These are phyloP conservation scores for Sporothrix inflata DNA, from an alignment of 2,329 filamentous ascomycete genomes.

Conservation along the genomic window DNA sequence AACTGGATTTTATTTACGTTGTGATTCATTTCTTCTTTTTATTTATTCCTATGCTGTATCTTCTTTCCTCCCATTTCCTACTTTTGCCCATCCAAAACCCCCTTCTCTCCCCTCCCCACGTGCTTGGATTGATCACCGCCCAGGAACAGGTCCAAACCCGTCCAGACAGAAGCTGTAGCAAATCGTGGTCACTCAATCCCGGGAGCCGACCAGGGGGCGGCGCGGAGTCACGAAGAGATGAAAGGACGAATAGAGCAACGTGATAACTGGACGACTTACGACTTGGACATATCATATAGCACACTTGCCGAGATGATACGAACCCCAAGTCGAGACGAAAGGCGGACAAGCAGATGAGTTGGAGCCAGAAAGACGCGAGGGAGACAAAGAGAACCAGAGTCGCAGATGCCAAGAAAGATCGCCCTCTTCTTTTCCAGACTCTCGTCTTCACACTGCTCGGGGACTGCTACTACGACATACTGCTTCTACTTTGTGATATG, in stretches of 20 bases:
- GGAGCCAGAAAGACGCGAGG: background rate
- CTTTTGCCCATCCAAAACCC: background rate
- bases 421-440: background rate
- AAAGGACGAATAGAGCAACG: too few relatives aligned
- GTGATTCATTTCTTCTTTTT: background rate
- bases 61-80: background rate
- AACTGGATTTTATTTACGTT: too few relatives aligned
- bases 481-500: background rate
- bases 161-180: conserved; percentile 23
- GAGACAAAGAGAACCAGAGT: background rate
- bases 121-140: conserved; percentile 5
- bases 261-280: too few relatives aligned
- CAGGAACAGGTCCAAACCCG: background rate
- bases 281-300: too few relatives aligned
- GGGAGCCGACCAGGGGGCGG: conserved; percentile 7
- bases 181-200: background rate
- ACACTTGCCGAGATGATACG: background rate
- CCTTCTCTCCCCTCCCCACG: background rate
- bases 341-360: background rate
- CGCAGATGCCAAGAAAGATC: background rate
- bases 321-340: too few relatives aligned
- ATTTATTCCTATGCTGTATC: background rate
- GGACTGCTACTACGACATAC: background rate
- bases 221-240: background rate
- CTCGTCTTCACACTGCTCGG: background rate